These are phyloP conservation scores for Cyberlindnera mrakii DNA, from an alignment of 805 yeast species.

Conservation along the genomic window DNA sequence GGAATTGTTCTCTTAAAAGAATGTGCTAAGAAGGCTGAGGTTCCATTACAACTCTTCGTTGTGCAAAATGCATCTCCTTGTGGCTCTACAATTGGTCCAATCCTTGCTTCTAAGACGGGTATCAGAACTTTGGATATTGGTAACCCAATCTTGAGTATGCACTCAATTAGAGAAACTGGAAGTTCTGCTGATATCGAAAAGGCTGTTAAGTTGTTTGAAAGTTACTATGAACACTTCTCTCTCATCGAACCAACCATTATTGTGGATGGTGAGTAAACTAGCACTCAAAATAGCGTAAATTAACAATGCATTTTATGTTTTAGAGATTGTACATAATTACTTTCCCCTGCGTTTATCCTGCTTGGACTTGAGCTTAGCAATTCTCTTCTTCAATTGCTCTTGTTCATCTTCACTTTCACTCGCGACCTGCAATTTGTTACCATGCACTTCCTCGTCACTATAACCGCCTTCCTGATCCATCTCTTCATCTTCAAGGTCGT, in stretches of 20 bases:
- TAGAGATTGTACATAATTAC: slow-evolving; percentile 1
- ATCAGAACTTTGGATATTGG: slow-evolving; percentile 85
- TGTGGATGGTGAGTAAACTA: slow-evolving; percentile 25
- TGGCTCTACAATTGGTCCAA: slow-evolving; percentile 96
- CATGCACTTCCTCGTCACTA: slow-evolving; percentile 27
- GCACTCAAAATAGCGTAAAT: neutral
- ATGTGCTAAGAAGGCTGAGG: slow-evolving; percentile 57
- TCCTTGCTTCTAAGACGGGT: slow-evolving; percentile 81
- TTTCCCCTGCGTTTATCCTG: slow-evolving; percentile 17
- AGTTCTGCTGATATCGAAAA: slow-evolving; percentile 68
- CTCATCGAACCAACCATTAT: slow-evolving; percentile 35
- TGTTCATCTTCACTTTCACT: slow-evolving; percentile 23
- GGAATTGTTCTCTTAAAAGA: slow-evolving; percentile 76
- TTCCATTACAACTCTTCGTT: slow-evolving; percentile 92
- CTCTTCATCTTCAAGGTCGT: slow-evolving; percentile 18
- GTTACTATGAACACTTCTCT: slow-evolving; percentile 48
- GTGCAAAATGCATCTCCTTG: slow-evolving; percentile 90
- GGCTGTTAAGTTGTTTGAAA: slow-evolving; percentile 54
- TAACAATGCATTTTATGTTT: neutral
- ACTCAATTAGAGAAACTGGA: slow-evolving; percentile 87
- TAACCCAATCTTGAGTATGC: slow-evolving; percentile 91
- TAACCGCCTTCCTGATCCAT: slow-evolving; percentile 29
- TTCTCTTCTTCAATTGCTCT: slow-evolving; percentile 16
- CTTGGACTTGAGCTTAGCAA: slow-evolving; percentile 19
- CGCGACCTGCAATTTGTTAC: slow-evolving; percentile 11